These are phyloP conservation scores for Passiflora organensis DNA, from an alignment of 345 rosid species.

Conservation along the genomic window DNA sequence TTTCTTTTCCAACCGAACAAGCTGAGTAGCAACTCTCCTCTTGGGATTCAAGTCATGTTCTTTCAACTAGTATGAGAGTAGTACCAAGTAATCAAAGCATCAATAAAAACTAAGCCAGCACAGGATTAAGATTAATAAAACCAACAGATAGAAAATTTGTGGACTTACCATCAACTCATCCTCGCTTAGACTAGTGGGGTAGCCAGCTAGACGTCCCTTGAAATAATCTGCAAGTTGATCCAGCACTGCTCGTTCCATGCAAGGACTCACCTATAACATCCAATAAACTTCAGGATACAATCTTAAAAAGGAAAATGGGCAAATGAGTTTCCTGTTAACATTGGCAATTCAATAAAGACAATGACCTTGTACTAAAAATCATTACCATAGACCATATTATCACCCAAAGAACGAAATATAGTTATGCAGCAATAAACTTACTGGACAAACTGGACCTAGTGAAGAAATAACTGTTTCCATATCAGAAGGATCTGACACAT, in stretches of 20 bases:
- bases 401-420: background rate
- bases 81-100: background rate
- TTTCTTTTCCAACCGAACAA: constrained; percentile 83
- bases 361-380: no score
- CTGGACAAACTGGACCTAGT: constrained; percentile 90
- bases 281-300: constrained; percentile 15
- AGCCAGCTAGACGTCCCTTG: constrained; percentile 58
- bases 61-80: constrained; percentile 74
- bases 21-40: constrained; percentile 88
- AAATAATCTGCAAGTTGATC: constrained; percentile 87
- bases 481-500: constrained; percentile 84
- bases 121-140: constrained; percentile 1
- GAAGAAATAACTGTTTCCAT: constrained; percentile 93
- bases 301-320: background rate
- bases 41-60: constrained; percentile 65
- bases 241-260: constrained; percentile 87
- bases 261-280: constrained; percentile 69
- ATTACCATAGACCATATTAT: no score
- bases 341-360: background rate
- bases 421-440: constrained; percentile 30
- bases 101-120: constrained; percentile 4
- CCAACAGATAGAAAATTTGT: background rate
- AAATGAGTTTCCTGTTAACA: constrained; percentile 4
- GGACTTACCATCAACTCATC: constrained; percentile 71
- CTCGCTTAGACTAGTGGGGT: constrained; percentile 74